Base-by-base conservation (phyloP, 208 protist species). In the Herpetomonas tarakana region DNA sequence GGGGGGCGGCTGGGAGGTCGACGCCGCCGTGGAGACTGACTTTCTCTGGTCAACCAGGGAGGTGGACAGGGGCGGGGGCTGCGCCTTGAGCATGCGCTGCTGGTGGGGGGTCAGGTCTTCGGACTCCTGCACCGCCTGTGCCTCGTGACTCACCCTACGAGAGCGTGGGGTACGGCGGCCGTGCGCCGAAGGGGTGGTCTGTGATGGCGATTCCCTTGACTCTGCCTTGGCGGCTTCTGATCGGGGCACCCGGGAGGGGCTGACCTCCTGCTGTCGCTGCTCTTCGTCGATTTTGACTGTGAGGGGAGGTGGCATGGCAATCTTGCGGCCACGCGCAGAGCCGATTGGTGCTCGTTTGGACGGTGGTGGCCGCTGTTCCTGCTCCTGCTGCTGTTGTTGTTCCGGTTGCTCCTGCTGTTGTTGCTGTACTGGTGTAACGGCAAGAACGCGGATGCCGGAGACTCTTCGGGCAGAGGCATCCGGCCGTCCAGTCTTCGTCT, bases 371-470 rank as follows among this genome's bases (percentile, higher is more conserved):
- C 18, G 19, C 46, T 27, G 19, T 18, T 21, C 12, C 46, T 27
- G 18, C 46, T 24, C 11, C 12, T 7, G 18, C 46, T 27, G 46
- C 46, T 18, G 46, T 52, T 52, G 46, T 45, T 11, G 12, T 45
- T 11, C 11, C n/a, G 7, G 19, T 18, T 27, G 19, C 46, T 21
- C 12, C 46, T 27, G 18, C 46, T 24, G 46, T 6, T 7, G 18
- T 18, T 27, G 46, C 46, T 18, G 46, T 52, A n/a, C n/a, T n/a
- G n/a, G n/a, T 52, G 46, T 52, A 11, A 26, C n/a, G 46, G 46
- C 4, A 27, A 26, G 46, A 7, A 38, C 26, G 26, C 11, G 51
- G 51, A 55, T 12, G 51, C 26, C 26, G 51, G 24, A 6, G 46
- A 52, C n/a, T 9, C 24, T 41, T 41, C 35, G 35, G 9, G 35